These are phyloP conservation scores for Clathrospora elynae DNA, from an alignment of 2,329 filamentous ascomycete species.

Conservation along the genomic window DNA sequence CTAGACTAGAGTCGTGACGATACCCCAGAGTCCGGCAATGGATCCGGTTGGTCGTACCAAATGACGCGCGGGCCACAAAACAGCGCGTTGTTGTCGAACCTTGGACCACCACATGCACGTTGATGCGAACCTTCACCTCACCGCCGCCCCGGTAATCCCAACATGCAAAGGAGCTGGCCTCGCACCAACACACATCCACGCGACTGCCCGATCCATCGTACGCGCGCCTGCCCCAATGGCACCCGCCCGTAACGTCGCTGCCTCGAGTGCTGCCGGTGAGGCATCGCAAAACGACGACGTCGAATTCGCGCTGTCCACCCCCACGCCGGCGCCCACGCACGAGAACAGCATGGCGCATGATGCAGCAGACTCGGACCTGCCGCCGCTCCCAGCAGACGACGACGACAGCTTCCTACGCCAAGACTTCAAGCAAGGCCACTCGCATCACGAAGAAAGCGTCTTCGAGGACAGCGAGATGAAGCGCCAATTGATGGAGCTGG, in stretches of 20 bases:
- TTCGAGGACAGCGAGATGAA: conserved; percentile 65
- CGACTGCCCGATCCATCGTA: conserved; percentile 23
- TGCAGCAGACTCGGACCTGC: conserved; percentile 45
- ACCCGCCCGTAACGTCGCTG: conserved; percentile 25
- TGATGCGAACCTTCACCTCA: conserved; percentile 15
- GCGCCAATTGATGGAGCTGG: conserved; percentile 64
- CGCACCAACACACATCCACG: conserved; percentile 17
- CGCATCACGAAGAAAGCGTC: conserved; percentile 48
- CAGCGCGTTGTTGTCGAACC: too few relatives aligned
- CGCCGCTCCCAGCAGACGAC: conserved; percentile 48
- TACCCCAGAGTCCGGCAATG: neutral
- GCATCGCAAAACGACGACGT: conserved; percentile 29
- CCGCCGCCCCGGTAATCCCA: conserved; percentile 16
- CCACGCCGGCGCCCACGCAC: conserved; percentile 16
- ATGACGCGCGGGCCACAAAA: too few relatives aligned
- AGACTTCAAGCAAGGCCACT: conserved; percentile 35
- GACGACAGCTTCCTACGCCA: conserved; percentile 48
- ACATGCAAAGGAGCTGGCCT: conserved; percentile 33
- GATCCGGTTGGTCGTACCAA: conserved; percentile 8
- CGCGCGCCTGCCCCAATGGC: conserved; percentile 32
- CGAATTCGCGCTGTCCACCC: conserved; percentile 24
- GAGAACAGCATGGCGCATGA: conserved; percentile 34
- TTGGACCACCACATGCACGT: too few relatives aligned
- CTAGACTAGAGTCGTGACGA: too few relatives aligned
- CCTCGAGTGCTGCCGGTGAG: conserved; percentile 34